A percentile compares a stretch with the other conserved stretches of the same genome.
Conservation (phyloP, 306 rosid genomes). For the Aeschynomene evenia region DNA sequence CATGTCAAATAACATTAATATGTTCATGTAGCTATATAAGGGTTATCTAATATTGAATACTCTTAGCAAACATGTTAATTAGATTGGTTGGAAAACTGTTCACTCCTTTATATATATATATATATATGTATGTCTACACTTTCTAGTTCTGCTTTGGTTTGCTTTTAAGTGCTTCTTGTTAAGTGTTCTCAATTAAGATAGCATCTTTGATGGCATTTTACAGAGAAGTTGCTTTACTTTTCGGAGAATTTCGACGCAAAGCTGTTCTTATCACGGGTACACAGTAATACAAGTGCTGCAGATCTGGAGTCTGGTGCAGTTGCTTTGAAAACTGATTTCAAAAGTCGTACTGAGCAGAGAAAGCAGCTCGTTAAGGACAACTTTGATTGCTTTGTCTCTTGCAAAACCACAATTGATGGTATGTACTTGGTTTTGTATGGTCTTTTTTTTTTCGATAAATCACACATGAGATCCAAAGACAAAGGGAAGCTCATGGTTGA, state of each 20-base stretch:
- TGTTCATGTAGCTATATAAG: not conserved
- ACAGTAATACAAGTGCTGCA: constrained; percentile 70
- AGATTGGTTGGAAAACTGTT: constrained; percentile 26
- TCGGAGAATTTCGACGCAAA: constrained; percentile 92
- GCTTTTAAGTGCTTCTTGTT: constrained; percentile 13
- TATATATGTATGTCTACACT: too few relatives aligned
- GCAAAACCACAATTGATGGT: constrained; percentile 99
- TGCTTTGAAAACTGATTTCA: constrained; percentile 83
- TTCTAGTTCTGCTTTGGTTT: not conserved
- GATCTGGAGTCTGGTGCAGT: constrained; percentile 90
- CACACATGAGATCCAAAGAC: too few relatives aligned
- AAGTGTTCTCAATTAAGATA: constrained; percentile 31
- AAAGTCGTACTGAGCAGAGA: constrained; percentile 88
- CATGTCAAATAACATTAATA: not conserved
- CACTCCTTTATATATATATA: constrained; percentile 6
- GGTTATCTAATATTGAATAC: constrained; percentile 1
- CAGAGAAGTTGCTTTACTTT: constrained; percentile 90
- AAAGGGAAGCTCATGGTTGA: too few relatives aligned
- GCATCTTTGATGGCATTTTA: constrained; percentile 35
- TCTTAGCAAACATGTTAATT: constrained; percentile 15
- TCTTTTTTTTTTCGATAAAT: too few relatives aligned
- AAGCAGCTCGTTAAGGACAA: constrained; percentile 97
- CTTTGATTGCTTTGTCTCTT: constrained; percentile 97
- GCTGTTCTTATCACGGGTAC: constrained; percentile 85
- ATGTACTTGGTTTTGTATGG: constrained; percentile 36